Percentiles rank a stretch among this genome's conserved stretches.
phyloP scores from a whole-genome alignment of 2,329 filamentous ascomycete species.

The Arthrobotrys conoides region DNA sequence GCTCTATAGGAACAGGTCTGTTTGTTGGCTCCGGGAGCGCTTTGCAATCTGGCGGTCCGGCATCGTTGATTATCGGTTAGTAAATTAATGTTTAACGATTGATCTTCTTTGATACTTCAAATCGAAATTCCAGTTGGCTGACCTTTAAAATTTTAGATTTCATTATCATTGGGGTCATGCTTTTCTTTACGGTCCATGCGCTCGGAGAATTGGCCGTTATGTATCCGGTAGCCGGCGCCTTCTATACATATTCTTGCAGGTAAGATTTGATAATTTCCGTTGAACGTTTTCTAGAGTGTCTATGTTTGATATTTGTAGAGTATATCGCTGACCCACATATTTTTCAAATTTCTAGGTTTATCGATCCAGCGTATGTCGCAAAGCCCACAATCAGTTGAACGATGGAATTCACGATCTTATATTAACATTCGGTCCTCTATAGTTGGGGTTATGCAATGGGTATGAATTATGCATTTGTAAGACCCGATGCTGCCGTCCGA shows the following conservation, averaged over 20 bases:
- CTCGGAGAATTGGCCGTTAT: conserved; percentile 68
- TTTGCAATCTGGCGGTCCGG: conserved; percentile 74
- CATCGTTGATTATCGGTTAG: conserved; percentile 71
- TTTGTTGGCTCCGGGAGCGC: conserved; percentile 76
- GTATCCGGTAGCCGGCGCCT: conserved; percentile 69
- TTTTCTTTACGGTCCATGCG: conserved; percentile 47
- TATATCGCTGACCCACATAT: too few relatives aligned
- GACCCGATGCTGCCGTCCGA: conserved; percentile 61
- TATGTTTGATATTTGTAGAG: too few relatives aligned
- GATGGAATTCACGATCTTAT: neutral
- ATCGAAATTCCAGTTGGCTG: neutral
- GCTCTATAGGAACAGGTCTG: conserved; percentile 74
- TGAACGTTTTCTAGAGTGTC: too few relatives aligned
- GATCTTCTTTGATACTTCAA: neutral
- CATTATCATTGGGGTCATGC: conserved; percentile 71
- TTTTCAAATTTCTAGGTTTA: conserved; percentile 24
- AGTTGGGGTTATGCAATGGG: conserved; percentile 71
- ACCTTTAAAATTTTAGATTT: conserved; percentile 67
- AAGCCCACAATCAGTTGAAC: neutral
- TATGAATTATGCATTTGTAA: conserved; percentile 70
- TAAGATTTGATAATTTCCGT: conserved; percentile 66
- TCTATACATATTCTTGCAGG: conserved; percentile 70
- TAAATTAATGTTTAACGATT: neutral
- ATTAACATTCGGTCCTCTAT: neutral
- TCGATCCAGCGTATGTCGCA: conserved; percentile 52